These are phyloP conservation scores for Eleusine indica DNA, from an alignment of 176 grass and related monocot species.

Conservation along the genomic window DNA sequence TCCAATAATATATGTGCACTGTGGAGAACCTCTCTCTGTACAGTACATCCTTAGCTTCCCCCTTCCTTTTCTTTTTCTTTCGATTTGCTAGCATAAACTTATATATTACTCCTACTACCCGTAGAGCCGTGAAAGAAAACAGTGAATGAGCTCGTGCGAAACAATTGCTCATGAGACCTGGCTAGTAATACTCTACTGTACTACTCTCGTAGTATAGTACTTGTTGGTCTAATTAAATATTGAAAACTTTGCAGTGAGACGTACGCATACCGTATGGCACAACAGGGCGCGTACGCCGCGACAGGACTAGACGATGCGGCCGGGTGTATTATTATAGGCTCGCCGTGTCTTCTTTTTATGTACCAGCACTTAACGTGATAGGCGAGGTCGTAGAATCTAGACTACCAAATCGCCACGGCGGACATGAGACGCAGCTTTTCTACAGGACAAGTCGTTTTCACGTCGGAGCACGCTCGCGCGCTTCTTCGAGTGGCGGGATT, in stretches of 20 bases:
- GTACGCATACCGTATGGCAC: not conserved
- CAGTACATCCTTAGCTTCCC: too few relatives aligned
- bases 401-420: conserved; percentile 51
- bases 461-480: conserved; percentile 34
- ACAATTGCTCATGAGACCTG: not conserved
- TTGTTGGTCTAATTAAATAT: not conserved
- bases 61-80: too few relatives aligned
- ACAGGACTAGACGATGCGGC: conserved; percentile 38
- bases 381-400: conserved; percentile 49
- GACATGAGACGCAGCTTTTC: conserved; percentile 36
- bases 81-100: too few relatives aligned
- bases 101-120: too few relatives aligned
- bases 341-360: conserved; percentile 56
- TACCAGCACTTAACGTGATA: conserved; percentile 38
- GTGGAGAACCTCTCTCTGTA: too few relatives aligned
- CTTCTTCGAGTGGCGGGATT: conserved; percentile 11
- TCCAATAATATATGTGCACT: not conserved
- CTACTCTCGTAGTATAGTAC: not conserved
- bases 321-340: conserved; percentile 40
- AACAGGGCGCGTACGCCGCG: conserved; percentile 17
- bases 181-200: not conserved
- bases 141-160: not conserved
- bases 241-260: not conserved
- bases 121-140: too few relatives aligned
- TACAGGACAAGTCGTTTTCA: conserved; percentile 63